phyloP scores from a whole-genome alignment of 306 rosid genomes.

The Rosa multiflora region DNA sequence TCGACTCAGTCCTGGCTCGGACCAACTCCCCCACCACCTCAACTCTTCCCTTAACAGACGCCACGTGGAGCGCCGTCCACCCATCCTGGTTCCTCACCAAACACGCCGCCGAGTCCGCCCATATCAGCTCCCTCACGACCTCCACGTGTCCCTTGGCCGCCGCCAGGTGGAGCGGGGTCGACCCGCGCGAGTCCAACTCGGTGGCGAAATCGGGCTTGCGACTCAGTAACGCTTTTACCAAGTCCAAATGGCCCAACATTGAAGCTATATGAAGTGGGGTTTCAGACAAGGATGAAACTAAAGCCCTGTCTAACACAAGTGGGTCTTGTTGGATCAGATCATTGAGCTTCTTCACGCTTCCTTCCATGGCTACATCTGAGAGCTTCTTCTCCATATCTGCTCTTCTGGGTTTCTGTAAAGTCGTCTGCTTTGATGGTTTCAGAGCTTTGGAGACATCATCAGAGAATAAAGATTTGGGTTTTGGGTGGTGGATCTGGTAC shows the following conservation, averaged over 20 bases:
- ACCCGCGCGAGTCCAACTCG: conserved; percentile 27
- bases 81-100: conserved; percentile 32
- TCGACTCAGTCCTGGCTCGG: conserved; percentile 15
- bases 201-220: conserved; percentile 27
- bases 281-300: conserved; percentile 18
- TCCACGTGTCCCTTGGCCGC: conserved; percentile 26
- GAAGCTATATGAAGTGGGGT: conserved; percentile 36
- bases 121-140: conserved; percentile 10
- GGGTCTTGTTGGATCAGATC: conserved; percentile 32
- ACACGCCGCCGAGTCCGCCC: conserved; percentile 18
- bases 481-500: neutral
- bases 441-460: neutral
- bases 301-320: conserved; percentile 18
- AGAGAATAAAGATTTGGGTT: neutral
- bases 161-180: conserved; percentile 34
- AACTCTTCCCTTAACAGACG: conserved; percentile 32
- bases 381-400: conserved; percentile 29
- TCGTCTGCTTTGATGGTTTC: neutral
- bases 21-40: conserved; percentile 25
- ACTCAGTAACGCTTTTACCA: conserved; percentile 20
- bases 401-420: conserved; percentile 5
- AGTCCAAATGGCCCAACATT: conserved; percentile 17
- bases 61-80: conserved; percentile 31
- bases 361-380: conserved; percentile 12
- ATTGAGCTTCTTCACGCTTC: conserved; percentile 3